phyloP scores from a whole-genome alignment of 306 rosid genomes.

The Cicer yamashitae region DNA sequence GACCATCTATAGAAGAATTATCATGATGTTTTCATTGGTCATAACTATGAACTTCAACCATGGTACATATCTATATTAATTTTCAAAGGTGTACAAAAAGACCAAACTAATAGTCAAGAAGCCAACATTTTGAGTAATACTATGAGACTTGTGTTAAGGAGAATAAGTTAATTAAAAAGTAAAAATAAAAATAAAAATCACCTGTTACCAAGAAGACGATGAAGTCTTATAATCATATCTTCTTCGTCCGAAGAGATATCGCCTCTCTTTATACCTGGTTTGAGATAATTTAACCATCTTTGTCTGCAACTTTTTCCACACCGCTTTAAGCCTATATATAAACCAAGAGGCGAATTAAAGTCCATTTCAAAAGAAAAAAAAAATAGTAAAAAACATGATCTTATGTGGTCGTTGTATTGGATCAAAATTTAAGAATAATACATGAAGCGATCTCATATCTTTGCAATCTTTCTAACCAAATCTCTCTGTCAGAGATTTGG shows the following conservation, averaged over 20 bases:
- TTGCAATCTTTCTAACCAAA: neutral
- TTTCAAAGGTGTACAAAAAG: too few species aligned
- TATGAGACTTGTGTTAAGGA: constrained; percentile 4
- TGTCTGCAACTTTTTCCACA: constrained; percentile 56
- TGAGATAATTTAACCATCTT: constrained; percentile 57
- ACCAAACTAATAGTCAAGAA: neutral
- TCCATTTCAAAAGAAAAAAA: neutral
- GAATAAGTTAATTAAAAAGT: neutral
- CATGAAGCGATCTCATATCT: neutral
- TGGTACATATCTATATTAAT: too few species aligned
- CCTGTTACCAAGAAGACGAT: constrained; percentile 66
- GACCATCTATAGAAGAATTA: constrained; percentile 61
- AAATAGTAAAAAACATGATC: neutral
- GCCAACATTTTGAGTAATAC: neutral
- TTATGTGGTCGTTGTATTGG: neutral
- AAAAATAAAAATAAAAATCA: neutral
- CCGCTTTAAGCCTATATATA: constrained; percentile 55
- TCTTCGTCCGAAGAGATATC: constrained; percentile 52
- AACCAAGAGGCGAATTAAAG: neutral
- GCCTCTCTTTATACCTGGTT: constrained; percentile 53
- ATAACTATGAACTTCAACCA: neutral
- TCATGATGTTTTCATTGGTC: neutral
- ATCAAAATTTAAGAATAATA: neutral
- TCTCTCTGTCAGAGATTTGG: neutral
- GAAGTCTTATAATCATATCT: constrained; percentile 61